Conservation (phyloP, 1,139 yeast species). For the Saccharomycopsis hybrid region DNA sequence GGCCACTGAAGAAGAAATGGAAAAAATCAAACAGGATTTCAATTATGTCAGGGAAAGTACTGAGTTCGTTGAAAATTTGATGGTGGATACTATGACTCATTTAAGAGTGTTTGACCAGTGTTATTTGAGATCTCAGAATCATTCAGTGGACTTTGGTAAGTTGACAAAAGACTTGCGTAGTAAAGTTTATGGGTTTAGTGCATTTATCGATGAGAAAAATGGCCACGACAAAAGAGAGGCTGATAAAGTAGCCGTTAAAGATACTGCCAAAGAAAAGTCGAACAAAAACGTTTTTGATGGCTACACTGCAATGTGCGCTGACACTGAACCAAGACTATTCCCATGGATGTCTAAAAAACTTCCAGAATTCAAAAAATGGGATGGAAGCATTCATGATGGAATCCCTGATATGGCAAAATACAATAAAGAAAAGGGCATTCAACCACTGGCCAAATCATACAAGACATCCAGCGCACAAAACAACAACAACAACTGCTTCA, state of each 20-base stretch:
- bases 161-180: no score
- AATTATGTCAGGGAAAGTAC: slow-evolving; percentile 2
- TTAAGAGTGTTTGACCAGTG: slow-evolving; percentile 18
- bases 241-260: no score
- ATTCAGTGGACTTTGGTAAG: neutral
- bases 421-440: neutral
- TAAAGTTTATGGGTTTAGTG: no score
- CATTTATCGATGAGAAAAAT: no score
- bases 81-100: slow-evolving; percentile 16
- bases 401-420: slow-evolving; percentile 29
- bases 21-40: slow-evolving; percentile 3
- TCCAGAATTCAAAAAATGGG: slow-evolving; percentile 35
- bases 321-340: slow-evolving; percentile 32
- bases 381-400: slow-evolving; percentile 28
- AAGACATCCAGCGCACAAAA: slow-evolving; percentile 8
- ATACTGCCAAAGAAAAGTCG: no score
- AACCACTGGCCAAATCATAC: slow-evolving; percentile 5
- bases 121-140: neutral
- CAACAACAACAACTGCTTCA: slow-evolving; percentile 22
- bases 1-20: slow-evolving; percentile 6
- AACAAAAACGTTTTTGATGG: slow-evolving; percentile 20
- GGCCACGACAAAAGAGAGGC: no score
- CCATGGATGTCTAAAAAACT: slow-evolving; percentile 33
- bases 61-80: slow-evolving; percentile 4
- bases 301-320: slow-evolving; percentile 15